A percentile compares a stretch with the other conserved stretches of the same genome.
These are phyloP conservation scores for Septoria linicola DNA, from an alignment of 2,329 filamentous ascomycete species.

Conservation along the genomic window DNA sequence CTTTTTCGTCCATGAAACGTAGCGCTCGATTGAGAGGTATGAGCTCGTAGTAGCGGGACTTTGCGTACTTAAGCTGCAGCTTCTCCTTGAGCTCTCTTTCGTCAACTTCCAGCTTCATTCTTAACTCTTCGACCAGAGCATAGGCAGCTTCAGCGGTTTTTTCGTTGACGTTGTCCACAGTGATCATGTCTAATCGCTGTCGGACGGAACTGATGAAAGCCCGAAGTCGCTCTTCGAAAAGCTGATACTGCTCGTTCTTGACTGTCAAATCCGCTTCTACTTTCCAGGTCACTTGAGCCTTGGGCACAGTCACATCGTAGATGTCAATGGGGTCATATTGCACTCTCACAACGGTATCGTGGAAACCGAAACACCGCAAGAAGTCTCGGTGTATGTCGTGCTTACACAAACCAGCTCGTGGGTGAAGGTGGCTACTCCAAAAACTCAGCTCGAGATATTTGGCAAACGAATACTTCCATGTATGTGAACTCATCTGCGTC, in stretches of 20 bases:
- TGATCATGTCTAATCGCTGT: slow-evolving; percentile 79
- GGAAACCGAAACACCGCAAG: slow-evolving; percentile 86
- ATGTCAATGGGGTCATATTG: slow-evolving; percentile 92
- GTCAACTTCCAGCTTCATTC: slow-evolving; percentile 79
- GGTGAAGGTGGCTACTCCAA: slow-evolving; percentile 82
- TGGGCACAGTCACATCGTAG: slow-evolving; percentile 89
- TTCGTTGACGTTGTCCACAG: slow-evolving; percentile 83
- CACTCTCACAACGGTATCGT: slow-evolving; percentile 79
- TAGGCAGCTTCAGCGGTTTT: slow-evolving; percentile 83
- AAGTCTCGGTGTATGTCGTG: slow-evolving; percentile 94
- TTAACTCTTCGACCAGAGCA: slow-evolving; percentile 74
- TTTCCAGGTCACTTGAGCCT: slow-evolving; percentile 92
- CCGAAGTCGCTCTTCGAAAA: slow-evolving; percentile 76
- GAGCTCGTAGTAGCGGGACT: slow-evolving; percentile 93
- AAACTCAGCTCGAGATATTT: slow-evolving; percentile 98
- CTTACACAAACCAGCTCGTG: slow-evolving; percentile 72
- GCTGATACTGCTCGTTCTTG: slow-evolving; percentile 86
- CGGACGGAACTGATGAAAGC: slow-evolving; percentile 87
- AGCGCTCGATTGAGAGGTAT: slow-evolving; percentile 89
- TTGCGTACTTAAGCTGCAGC: slow-evolving; percentile 86
- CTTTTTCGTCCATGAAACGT: slow-evolving; percentile 87
- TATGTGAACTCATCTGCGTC: slow-evolving; percentile 86
- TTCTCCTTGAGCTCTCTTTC: slow-evolving; percentile 70
- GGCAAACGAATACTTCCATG: slow-evolving; percentile 97
- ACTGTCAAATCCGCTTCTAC: slow-evolving; percentile 89